Evolutionary conservation across 139 green algal species (phyloP).

Genomic region (Coccomyxa sp.): DNA sequence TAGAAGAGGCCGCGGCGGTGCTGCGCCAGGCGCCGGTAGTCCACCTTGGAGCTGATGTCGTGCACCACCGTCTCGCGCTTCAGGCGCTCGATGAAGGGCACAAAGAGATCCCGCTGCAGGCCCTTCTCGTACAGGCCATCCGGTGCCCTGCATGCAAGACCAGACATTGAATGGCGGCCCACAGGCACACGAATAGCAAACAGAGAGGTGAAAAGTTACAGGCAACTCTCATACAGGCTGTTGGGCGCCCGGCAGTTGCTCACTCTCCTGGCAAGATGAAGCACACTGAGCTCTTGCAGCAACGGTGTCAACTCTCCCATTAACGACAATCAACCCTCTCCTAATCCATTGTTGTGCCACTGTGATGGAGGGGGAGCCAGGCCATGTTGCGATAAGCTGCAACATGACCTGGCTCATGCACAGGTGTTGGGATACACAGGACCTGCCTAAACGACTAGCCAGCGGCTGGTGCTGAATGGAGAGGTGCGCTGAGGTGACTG

Average conservation of each 20-base stretch:
- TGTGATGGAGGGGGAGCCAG: no score
- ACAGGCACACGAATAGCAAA: no score
- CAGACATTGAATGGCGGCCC: no score
- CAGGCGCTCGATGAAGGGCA: slow-evolving; percentile 92
- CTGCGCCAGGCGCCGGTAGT: slow-evolving; percentile 84
- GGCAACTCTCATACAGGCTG: neutral
- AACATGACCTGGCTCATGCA: no score
- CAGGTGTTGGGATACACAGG: no score
- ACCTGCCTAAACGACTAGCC: no score
- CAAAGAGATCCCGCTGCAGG: slow-evolving; percentile 90
- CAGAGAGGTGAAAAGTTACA: slow-evolving; percentile 1
- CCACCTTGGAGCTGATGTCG: slow-evolving; percentile 79
- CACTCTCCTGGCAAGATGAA: no score
- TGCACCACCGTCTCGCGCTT: slow-evolving; percentile 60
- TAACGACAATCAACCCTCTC: no score
- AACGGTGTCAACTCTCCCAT: no score
- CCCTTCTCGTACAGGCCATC: slow-evolving; percentile 90
- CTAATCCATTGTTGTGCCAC: no score
- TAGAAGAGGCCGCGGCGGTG: slow-evolving; percentile 82
- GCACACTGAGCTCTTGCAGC: neutral
- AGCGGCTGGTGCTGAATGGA: no score
- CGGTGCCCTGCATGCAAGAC: slow-evolving; percentile 54
- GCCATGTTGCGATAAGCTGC: no score
- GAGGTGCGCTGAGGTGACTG: neutral
- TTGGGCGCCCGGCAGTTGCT: neutral